Percentiles rank a stretch among this genome's conserved stretches.
These are phyloP conservation scores for Alectoria sarmentosa DNA, from an alignment of 495 filamentous ascomycete species.

Conservation along the genomic window DNA sequence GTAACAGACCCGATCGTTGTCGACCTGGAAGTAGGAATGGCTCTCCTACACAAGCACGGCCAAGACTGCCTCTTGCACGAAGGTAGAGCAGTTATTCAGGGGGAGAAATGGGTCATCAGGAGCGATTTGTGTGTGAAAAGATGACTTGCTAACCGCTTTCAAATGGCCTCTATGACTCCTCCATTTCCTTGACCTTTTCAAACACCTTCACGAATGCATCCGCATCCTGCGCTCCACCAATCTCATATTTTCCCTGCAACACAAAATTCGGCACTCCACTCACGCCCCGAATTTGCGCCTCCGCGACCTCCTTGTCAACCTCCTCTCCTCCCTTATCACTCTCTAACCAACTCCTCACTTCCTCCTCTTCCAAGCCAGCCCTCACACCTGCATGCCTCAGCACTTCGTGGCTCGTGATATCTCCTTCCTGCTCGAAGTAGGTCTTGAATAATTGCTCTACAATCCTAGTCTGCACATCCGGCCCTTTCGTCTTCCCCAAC, in stretches of 20 bases:
- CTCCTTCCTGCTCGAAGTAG: constrained; percentile 72
- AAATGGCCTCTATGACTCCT: constrained; percentile 13
- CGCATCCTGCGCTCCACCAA: constrained; percentile 60
- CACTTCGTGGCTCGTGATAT: constrained; percentile 60
- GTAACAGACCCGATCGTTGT: constrained; percentile 56
- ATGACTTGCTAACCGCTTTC: constrained; percentile 26
- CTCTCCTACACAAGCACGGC: constrained; percentile 83
- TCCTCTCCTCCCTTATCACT: constrained; percentile 56
- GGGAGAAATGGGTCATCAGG: constrained; percentile 90
- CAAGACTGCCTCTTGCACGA: constrained; percentile 87
- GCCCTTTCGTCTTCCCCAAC: constrained; percentile 53
- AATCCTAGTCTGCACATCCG: constrained; percentile 52
- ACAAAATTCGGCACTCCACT: constrained; percentile 71
- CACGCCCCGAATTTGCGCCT: constrained; percentile 51
- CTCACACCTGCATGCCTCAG: constrained; percentile 53
- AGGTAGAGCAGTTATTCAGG: constrained; percentile 65
- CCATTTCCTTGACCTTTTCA: constrained; percentile 41
- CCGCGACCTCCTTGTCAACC: constrained; percentile 63
- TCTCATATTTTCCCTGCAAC: constrained; percentile 53
- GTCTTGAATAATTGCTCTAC: constrained; percentile 61
- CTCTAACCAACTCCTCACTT: constrained; percentile 54
- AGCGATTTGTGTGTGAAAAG: constrained; percentile 74
- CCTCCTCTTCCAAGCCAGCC: constrained; percentile 49
- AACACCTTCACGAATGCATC: constrained; percentile 51
- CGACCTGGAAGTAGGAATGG: constrained; percentile 70